Evolutionary conservation across 2,329 filamentous ascomycete genomes (phyloP), one percentile per base, ranked within the genome.

Genomic region (Monosporascus sp.): DNA sequence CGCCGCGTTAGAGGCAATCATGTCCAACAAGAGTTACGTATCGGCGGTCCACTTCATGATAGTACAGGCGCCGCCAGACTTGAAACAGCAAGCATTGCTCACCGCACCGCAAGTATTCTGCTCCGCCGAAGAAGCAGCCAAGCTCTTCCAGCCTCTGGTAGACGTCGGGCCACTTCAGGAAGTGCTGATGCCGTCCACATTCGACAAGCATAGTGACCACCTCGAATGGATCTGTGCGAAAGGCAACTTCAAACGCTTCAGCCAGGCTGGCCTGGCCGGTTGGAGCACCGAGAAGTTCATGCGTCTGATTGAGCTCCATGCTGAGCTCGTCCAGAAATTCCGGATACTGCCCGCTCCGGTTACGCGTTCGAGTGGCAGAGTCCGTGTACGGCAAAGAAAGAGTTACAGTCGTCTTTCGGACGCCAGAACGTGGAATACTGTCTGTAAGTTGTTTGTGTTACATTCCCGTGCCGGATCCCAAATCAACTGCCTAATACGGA

Each of bases 231-330:
- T 65, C 11, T 60, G 58, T 26, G 55, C 52, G 6, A 57, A 63
- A 37, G 63, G 63, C 7, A 59, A 62, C 27, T 60, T 63, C 46
- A 68, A 67, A 51, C 55, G 60, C 11, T 59, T 60, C 27, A 60
- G 57, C 19, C 53, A 62, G 2, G 60, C 61, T 11, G 65, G 63
- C 1, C 43, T 67, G 20, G 61, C 22, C 55, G 58, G 9, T 60
- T 59, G 40, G 53, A 59, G 26, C 19, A 26, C 52, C 16, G 48
- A 55, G 3, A 53, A 45, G 24, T 58, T 60, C 27, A 44, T 58
- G 31, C 19, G 55, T 17, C 51, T 51, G 19, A 31, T 58, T n/a
- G 57, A 52, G 4, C 41, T 60, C 26, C 56, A 57, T 53, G 58
- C 56, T 44, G 49, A 31, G 0, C 54, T 57, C 5, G 24, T 59